Evolutionary conservation across 2,329 filamentous ascomycete species (phyloP).

Genomic region (Seiridium unicorne): DNA sequence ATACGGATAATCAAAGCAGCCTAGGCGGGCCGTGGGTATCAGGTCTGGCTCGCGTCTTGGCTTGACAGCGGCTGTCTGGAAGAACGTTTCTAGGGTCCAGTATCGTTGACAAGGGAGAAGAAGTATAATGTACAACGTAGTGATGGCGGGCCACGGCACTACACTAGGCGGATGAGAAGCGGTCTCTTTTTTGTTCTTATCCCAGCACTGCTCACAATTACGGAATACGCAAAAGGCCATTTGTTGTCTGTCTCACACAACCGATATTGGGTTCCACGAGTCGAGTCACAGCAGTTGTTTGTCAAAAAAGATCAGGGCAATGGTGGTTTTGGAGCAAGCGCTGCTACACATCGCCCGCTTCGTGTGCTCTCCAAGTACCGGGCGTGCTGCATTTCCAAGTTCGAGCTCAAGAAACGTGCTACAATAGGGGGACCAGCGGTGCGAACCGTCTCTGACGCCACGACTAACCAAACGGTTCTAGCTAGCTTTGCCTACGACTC

Average conservation of each 20-base stretch:
- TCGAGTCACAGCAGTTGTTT: constrained; percentile 1
- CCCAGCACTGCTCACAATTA: too few relatives aligned
- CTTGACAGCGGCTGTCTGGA: constrained; percentile 7
- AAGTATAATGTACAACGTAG: not conserved
- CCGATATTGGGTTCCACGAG: not conserved
- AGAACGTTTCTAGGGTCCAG: not conserved
- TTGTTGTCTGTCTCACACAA: not conserved
- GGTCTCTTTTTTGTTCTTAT: not conserved
- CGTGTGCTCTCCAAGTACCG: not conserved
- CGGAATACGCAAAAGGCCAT: not conserved
- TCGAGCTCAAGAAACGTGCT: too few relatives aligned
- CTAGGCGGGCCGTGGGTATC: not conserved
- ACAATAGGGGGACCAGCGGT: not conserved
- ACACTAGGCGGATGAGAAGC: too few relatives aligned
- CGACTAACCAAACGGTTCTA: not conserved
- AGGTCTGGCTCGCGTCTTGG: not conserved
- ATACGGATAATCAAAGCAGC: not conserved
- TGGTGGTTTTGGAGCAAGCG: not conserved
- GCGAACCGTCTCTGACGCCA: not conserved
- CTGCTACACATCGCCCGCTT: not conserved
- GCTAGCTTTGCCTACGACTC: not conserved
- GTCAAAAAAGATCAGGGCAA: not conserved
- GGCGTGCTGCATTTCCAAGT: too few relatives aligned
- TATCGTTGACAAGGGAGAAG: not conserved
- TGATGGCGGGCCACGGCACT: too few relatives aligned